A percentile compares a stretch with the other conserved stretches of the same genome.
These are phyloP conservation scores for Myrica gale DNA, from an alignment of 306 rosid species.

Conservation along the genomic window DNA sequence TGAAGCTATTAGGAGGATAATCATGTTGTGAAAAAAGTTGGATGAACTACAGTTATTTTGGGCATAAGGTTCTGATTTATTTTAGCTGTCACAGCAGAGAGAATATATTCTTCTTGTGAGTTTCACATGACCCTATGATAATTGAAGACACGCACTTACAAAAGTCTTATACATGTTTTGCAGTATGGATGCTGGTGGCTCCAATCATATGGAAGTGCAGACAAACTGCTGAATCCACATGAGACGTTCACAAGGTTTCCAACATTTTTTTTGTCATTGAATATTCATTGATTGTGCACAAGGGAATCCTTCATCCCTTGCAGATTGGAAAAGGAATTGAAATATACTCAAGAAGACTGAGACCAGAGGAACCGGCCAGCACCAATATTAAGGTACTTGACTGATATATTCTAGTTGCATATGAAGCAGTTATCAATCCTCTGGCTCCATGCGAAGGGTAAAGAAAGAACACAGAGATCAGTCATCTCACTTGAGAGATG, in stretches of 20 bases:
- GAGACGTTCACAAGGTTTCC: conserved; percentile 9
- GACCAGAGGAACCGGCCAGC: conserved; percentile 27
- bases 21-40: neutral
- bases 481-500: conserved; percentile 7
- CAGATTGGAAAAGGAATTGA: conserved; percentile 24
- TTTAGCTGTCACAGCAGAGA: neutral
- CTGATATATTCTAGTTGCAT: conserved; percentile 11
- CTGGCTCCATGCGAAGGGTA: conserved; percentile 12
- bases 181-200: conserved; percentile 93
- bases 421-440: conserved; percentile 22
- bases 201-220: conserved; percentile 69
- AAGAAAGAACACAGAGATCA: conserved; percentile 11
- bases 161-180: conserved; percentile 16
- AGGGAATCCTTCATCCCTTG: conserved; percentile 23
- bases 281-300: conserved; percentile 20
- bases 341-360: conserved; percentile 20
- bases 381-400: conserved; percentile 13
- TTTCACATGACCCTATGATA: neutral
- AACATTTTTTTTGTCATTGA: neutral
- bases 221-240: conserved; percentile 43
- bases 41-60: neutral
- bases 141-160: neutral
- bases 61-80: neutral
- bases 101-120: neutral
- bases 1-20: neutral